Base-by-base conservation (phyloP, 2,329 filamentous ascomycete genomes). In the Aureobasidium vineae region DNA sequence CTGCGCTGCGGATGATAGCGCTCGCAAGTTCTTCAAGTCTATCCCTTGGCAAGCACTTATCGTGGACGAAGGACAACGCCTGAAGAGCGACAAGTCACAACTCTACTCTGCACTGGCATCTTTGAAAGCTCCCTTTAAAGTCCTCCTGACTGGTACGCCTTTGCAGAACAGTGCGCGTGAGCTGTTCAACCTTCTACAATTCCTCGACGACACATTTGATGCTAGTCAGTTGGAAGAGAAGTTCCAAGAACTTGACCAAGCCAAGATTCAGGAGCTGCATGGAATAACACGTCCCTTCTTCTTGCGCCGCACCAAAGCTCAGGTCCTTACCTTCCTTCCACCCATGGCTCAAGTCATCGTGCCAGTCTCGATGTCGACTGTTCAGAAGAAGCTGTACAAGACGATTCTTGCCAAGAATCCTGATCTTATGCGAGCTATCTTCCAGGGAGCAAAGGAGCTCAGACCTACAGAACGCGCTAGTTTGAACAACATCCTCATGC, bases 91-190 rank as follows among this genome's bases (percentile, higher is more conserved):
- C 75, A 87, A 90, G 73, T 95, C 90, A 60, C 81, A 89, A 47
- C 84, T 98, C 0, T 98, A 98, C 75, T 82, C 82, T 40, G 88
- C 90, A 2, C 81, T 99, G 7, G 85, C 81, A 49, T 83, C 86
- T 3, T 86, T 97, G 77, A 89, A 86, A 60, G 87, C 93, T 36
- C 90, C 90, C 0, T 97, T 95, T 78, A 88, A 92, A 63, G 83
- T 97, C 45, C 84, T 99, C 1, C 82, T 99, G 40, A 98, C 94
- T 0, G 77, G 92, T 1, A 99, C 95, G 0, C 95, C 95, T 0
- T 79, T 99, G 15, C 95, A 99, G 73, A 99, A 99, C 78, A 98
- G 97, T 75, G 91, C 92, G 71, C 85, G 92, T 54, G 95, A 99
- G 76, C 81, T 99, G 0, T 98, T 98, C 81, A 99, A 97, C 73